These are phyloP conservation scores for Quillaja saponaria DNA, from an alignment of 306 rosid genomes.

Conservation along the genomic window DNA sequence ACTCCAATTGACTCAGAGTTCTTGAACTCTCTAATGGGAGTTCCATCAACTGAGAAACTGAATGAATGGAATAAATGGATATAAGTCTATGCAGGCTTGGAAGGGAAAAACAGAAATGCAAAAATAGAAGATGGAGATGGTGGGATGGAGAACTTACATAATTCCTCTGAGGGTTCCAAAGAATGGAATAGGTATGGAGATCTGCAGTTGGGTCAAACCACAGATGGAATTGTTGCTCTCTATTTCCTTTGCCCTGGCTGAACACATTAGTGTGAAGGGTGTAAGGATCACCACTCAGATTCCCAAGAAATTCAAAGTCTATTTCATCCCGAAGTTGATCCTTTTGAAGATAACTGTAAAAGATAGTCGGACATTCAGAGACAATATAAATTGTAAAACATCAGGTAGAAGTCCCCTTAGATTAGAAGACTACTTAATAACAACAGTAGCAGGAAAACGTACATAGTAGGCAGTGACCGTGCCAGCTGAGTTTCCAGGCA, in stretches of 20 bases:
- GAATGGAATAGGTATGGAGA: constrained; percentile 68
- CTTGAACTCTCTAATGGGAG: constrained; percentile 79
- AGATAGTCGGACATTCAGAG: background rate
- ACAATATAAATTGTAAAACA: background rate
- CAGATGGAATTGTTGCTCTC: constrained; percentile 72
- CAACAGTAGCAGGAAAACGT: constrained; percentile 8
- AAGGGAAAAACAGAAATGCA: constrained; percentile 7
- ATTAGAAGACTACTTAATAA: background rate
- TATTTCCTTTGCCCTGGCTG: constrained; percentile 71
- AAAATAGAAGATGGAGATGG: background rate
- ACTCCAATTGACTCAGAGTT: constrained; percentile 57
- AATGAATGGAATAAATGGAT: background rate
- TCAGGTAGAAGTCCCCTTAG: too few relatives aligned
- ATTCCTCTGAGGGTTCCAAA: constrained; percentile 64
- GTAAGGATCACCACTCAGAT: constrained; percentile 71
- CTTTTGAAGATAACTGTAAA: constrained; percentile 58
- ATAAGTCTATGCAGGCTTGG: constrained; percentile 1
- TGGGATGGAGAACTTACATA: constrained; percentile 38
- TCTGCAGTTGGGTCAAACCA: constrained; percentile 84
- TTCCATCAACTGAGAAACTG: constrained; percentile 72
- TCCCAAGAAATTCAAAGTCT: constrained; percentile 74
- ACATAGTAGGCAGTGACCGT: constrained; percentile 79
- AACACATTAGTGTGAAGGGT: constrained; percentile 67
- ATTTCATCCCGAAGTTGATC: constrained; percentile 73
- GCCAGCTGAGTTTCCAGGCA: constrained; percentile 75